These are phyloP conservation scores for Pneumocystis wakefieldiae DNA, from an alignment of 1,139 yeast species.

Conservation along the genomic window DNA sequence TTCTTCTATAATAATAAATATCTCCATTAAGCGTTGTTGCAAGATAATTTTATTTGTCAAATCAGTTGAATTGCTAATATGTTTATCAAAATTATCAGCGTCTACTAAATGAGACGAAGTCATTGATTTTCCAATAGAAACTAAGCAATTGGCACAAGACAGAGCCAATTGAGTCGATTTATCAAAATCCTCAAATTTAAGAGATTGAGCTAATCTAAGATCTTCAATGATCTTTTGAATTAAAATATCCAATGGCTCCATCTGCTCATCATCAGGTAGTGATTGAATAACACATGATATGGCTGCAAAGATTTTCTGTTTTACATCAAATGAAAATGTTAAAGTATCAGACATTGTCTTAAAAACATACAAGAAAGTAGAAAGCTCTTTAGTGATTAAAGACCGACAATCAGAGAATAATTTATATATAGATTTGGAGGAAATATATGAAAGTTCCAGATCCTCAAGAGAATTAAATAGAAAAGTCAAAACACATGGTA, in stretches of 20 bases:
- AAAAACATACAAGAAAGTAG: background rate
- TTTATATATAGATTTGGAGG: background rate
- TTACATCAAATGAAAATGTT: background rate
- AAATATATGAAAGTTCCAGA: background rate
- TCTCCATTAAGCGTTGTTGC: background rate
- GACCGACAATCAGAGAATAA: background rate
- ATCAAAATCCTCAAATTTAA: background rate
- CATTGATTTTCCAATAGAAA: background rate
- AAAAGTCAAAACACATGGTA: background rate
- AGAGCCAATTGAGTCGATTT: background rate
- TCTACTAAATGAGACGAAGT: background rate
- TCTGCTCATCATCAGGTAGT: background rate
- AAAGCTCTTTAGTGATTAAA: background rate
- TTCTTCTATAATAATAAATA: background rate
- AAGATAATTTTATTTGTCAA: background rate
- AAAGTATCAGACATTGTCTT: background rate
- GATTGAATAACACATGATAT: background rate
- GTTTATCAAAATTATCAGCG: background rate
- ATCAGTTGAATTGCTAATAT: background rate
- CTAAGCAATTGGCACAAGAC: background rate
- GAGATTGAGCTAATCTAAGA: background rate
- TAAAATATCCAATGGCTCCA: background rate
- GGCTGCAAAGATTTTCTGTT: background rate
- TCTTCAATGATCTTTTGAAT: background rate
- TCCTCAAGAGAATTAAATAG: background rate